phyloP scores from a whole-genome alignment of 257 asterid genomes.

The Jaltomata sinuosa region DNA sequence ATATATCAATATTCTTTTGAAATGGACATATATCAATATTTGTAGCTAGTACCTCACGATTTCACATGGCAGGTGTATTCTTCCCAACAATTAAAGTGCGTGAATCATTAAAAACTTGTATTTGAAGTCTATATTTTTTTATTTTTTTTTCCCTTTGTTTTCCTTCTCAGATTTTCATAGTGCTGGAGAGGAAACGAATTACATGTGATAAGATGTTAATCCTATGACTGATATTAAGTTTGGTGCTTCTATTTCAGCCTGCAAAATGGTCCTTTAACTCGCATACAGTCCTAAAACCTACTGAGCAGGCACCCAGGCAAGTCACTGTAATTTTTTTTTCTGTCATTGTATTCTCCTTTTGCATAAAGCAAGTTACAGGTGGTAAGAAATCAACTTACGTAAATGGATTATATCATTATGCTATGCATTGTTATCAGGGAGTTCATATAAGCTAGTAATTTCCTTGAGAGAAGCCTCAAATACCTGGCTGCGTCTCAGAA shows the following conservation, averaged over 20 bases:
- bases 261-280: conserved; percentile 88
- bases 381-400: neutral
- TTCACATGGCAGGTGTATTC: neutral
- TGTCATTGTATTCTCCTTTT: neutral
- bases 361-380: neutral
- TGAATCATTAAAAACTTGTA: neutral
- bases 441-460: neutral
- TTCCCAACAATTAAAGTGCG: neutral
- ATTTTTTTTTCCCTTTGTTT: neutral
- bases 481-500: neutral
- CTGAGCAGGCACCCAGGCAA: conserved; percentile 81
- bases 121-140: neutral
- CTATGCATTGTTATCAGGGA: neutral
- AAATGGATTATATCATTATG: neutral
- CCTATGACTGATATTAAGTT: neutral
- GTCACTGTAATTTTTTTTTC: neutral
- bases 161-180: neutral
- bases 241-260: conserved; percentile 51
- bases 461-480: neutral
- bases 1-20: neutral
- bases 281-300: conserved; percentile 70
- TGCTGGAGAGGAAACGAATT: neutral
- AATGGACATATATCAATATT: neutral
- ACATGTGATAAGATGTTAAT: neutral
- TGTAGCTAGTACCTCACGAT: neutral